Conservation (phyloP, 805 yeast genomes). For the Brettanomyces bruxellensis region DNA sequence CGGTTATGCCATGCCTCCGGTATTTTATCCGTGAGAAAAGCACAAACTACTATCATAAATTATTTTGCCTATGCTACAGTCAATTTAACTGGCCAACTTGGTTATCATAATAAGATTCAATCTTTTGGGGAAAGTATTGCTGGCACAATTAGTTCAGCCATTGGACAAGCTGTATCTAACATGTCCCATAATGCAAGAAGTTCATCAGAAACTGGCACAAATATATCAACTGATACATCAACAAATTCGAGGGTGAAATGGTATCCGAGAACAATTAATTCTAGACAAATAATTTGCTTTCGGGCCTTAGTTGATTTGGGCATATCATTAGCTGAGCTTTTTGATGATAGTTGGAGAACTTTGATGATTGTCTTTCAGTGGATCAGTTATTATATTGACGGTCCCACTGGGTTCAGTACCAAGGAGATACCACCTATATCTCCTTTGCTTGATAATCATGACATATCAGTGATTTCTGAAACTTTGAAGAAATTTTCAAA, state of each 20-base stretch:
- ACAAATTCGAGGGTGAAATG: slow-evolving; percentile 7
- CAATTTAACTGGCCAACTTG: slow-evolving; percentile 26
- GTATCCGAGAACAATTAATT: slow-evolving; percentile 40
- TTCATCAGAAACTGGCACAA: neutral
- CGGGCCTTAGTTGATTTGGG: slow-evolving; percentile 75
- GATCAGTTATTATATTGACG: slow-evolving; percentile 65
- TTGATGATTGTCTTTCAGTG: slow-evolving; percentile 63
- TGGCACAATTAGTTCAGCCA: slow-evolving; percentile 38
- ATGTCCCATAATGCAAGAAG: slow-evolving; percentile 6
- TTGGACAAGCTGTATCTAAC: slow-evolving; percentile 28
- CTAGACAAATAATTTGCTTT: slow-evolving; percentile 66
- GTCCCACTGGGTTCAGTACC: slow-evolving; percentile 36
- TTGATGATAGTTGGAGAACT: slow-evolving; percentile 59
- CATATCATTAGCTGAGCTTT: slow-evolving; percentile 68
- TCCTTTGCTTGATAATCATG: slow-evolving; percentile 34
- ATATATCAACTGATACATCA: neutral
- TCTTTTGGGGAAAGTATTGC: slow-evolving; percentile 45
- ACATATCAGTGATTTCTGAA: slow-evolving; percentile 41
- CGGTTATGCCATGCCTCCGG: slow-evolving; percentile 80
- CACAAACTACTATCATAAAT: slow-evolving; percentile 51
- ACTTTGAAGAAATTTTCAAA: slow-evolving; percentile 56
- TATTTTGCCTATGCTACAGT: slow-evolving; percentile 38
- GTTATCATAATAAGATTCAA: slow-evolving; percentile 26
- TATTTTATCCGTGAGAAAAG: slow-evolving; percentile 43
- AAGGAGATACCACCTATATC: slow-evolving; percentile 35